These are phyloP conservation scores for Xylaria hypoxylon DNA, from an alignment of 2,329 filamentous ascomycete species.

Conservation along the genomic window DNA sequence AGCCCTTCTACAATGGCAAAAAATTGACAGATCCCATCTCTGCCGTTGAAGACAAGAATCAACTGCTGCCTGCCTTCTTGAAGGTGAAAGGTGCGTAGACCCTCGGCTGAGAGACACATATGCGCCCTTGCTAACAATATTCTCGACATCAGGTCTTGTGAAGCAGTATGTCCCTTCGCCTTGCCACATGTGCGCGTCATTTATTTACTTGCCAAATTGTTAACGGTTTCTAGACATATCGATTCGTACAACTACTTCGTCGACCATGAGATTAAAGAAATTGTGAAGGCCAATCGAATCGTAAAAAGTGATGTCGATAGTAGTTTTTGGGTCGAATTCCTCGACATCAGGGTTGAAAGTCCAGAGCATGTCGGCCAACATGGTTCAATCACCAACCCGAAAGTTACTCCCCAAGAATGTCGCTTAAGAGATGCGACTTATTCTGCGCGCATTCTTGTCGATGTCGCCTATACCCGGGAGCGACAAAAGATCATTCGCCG, in stretches of 20 bases:
- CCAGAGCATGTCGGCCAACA: conserved; percentile 84
- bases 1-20: conserved; percentile 76
- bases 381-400: conserved; percentile 74
- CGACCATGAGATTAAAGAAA: conserved; percentile 96
- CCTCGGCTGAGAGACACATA: conserved; percentile 27
- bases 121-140: conserved; percentile 22
- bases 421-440: conserved; percentile 98
- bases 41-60: conserved; percentile 89
- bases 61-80: conserved; percentile 94
- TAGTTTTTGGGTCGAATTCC: conserved; percentile 92
- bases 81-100: conserved; percentile 82
- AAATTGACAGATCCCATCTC: conserved; percentile 74
- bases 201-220: conserved; percentile 17
- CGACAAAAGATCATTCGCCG: conserved; percentile 79
- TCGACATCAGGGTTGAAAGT: conserved; percentile 86
- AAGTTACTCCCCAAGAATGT: conserved; percentile 95
- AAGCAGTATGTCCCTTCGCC: conserved; percentile 73
- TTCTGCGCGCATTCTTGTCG: conserved; percentile 90
- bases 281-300: conserved; percentile 88
- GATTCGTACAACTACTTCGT: conserved; percentile 99
- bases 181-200: not conserved
- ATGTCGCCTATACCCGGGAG: conserved; percentile 89
- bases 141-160: conserved; percentile 65
- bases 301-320: conserved; percentile 93
- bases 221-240: conserved; percentile 70